Evolutionary conservation across 805 yeast genomes (phyloP), one percentile per base, ranked within the genome.

Genomic region (Yamadazyma endophytica): DNA sequence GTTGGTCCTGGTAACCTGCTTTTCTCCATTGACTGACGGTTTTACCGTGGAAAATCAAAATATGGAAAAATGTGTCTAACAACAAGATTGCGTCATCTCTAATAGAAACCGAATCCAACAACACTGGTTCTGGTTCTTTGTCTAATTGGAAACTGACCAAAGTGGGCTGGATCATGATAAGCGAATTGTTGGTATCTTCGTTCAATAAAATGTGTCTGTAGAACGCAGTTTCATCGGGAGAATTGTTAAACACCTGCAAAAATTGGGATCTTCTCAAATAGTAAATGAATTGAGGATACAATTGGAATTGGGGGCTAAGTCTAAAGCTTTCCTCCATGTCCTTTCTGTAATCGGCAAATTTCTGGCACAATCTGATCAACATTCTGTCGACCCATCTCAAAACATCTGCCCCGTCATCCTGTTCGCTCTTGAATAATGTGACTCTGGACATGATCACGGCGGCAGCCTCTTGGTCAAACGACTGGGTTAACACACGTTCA

Each of bases 11-110:
- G 57, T 88, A 92, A 9, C 96, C 94, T 13, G 86, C 86, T 52
- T 84, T 84, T 61, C 97, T 82, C 98, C 98, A 94, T 50, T 79
- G 86, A 4, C 97, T 96, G 43, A 94, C 82, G 22, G 92, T 83
- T 51, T 81, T 85, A 45, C 99, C 99, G 53, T 88, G 96, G 70
- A 82, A 92, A 44, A 92, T 89, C 49, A 92, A 79, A 35, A 94
- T 87, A 56, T 86, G 96, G 82, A 92, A 92, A 62, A 90, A 92
- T 1, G 97, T 94, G 45, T 79, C 87, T 33, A 79, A 58, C 17
- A 79, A 57, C 32, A 80, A 57, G 13, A 80, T 75, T 34, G 73
- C 63, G 36, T 68, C 70, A 7, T 77, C 76, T 14, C 74, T 70
- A 28, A 79, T 68, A 2, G 86, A 79, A 33, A 73, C 48, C 9